phyloP scores from a whole-genome alignment of 1,284 basidiomycete species.

The Papiliotrema flavescens region DNA sequence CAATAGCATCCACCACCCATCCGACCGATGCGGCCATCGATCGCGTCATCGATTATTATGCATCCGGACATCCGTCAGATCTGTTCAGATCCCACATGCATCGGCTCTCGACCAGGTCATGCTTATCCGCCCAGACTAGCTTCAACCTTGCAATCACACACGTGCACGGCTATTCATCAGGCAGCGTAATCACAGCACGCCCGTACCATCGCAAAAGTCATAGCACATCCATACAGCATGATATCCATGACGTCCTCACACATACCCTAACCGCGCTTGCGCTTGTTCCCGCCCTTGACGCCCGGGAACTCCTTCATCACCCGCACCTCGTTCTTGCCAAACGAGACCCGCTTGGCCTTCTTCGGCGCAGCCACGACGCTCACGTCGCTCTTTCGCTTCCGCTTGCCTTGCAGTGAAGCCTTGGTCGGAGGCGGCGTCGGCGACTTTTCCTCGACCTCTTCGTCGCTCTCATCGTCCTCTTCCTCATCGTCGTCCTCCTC shows the following conservation, averaged over 20 bases:
- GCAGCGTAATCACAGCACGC: no score
- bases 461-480: conserved; percentile 25
- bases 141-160: no score
- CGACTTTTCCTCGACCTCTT: conserved; percentile 24
- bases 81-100: no score
- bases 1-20: no score
- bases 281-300: conserved; percentile 5
- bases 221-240: no score
- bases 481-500: conserved; percentile 32
- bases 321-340: conserved; percentile 14
- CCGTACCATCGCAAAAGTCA: no score
- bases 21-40: no score
- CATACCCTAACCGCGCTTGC: conserved; percentile 9
- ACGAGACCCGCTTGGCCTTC: conserved; percentile 32
- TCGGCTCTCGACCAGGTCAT: no score
- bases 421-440: conserved; percentile 11
- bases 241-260: neutral
- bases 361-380: conserved; percentile 8
- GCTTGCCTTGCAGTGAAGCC: neutral
- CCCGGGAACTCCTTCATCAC: neutral
- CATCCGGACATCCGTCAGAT: no score
- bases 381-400: conserved; percentile 5
- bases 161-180: no score
- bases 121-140: no score
- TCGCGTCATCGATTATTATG: no score